Evolutionary conservation across 495 filamentous ascomycete genomes (phyloP), one percentile per base, ranked within the genome.

Genomic region (Aspergillus diversus): DNA sequence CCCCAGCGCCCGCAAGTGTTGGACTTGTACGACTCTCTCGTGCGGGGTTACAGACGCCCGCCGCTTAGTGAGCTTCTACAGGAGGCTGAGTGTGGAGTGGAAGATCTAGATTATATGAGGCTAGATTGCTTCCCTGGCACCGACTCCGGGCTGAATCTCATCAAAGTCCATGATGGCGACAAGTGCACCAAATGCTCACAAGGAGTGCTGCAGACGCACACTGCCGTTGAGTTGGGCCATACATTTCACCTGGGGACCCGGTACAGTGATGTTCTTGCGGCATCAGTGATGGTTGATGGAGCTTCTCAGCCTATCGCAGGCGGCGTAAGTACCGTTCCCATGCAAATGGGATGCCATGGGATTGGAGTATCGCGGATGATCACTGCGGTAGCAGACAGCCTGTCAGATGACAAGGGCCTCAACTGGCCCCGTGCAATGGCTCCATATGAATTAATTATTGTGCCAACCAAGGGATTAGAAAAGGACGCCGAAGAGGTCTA

Each of bases 331-430:
- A 73, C 72, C 33, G 81, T 85, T 0, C 78, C 87, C 0, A 83
- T 97, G 74, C 84, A 95, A 57, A 97, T 98, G 94, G 95, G 95
- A 51, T 99, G 96, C 66, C 90, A 98, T 67, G 95, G 95, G 1
- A 97, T 99, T 61, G 95, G 95, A 0, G 84, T 99, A 27, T 97
- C 93, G 2, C 89, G 95, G 34, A 86, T 99, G 74, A 89, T 99
- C 62, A 92, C 88, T 5, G 92, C 95, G 5, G 85, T 94, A 3
- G 92, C 95, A 0, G 87, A 92, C 59, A 72, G 80, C 7, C 76
- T 93, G n/a, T 80, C 86, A 0, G 90, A 95, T 66, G 65, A 83
- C 3, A 86, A 82, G 54, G 95, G 95, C 0, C 80, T 99, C 13
- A 93, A 91, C 67, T 99, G 95, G 95, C 95, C 95, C 0, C 80